Conservation (phyloP, 306 rosid genomes). For the Quercus glauca region DNA sequence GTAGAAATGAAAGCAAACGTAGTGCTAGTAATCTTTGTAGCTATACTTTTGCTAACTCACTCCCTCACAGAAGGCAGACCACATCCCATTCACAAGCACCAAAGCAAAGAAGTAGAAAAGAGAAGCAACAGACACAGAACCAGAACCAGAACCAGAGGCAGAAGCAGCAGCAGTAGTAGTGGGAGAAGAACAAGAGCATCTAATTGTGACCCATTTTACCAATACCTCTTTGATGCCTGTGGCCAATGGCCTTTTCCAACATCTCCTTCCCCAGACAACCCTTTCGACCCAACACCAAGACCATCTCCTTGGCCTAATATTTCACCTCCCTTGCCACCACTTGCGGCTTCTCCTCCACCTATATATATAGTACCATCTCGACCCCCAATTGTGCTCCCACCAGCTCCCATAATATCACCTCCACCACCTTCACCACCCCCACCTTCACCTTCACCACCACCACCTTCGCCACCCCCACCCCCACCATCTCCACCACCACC, state of each 20-base stretch:
- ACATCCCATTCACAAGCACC: conserved; percentile 5
- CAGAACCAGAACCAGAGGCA: not conserved
- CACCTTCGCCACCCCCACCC: not conserved
- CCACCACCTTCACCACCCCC: conserved; percentile 19
- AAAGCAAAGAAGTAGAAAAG: conserved; percentile 27
- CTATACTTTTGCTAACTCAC: conserved; percentile 40
- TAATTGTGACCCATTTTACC: conserved; percentile 64
- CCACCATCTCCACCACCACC: conserved; percentile 2
- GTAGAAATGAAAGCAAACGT: conserved; percentile 52
- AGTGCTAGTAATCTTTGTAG: conserved; percentile 24
- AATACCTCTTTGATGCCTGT: conserved; percentile 54
- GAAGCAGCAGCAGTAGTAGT: not conserved
- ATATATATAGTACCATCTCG: not conserved
- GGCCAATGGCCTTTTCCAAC: conserved; percentile 83
- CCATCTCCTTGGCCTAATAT: conserved; percentile 18
- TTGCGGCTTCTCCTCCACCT: conserved; percentile 38
- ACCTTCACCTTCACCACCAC: not conserved
- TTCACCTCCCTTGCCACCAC: conserved; percentile 19
- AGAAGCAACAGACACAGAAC: conserved; percentile 10
- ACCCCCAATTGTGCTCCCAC: not conserved
- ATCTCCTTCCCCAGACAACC: conserved; percentile 59
- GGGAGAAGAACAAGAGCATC: conserved; percentile 29
- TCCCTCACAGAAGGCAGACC: conserved; percentile 32
- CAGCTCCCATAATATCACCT: not conserved
- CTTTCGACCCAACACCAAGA: conserved; percentile 52